phyloP scores from a whole-genome alignment of 1,284 basidiomycete species.

The Cystobasidium sp. region DNA sequence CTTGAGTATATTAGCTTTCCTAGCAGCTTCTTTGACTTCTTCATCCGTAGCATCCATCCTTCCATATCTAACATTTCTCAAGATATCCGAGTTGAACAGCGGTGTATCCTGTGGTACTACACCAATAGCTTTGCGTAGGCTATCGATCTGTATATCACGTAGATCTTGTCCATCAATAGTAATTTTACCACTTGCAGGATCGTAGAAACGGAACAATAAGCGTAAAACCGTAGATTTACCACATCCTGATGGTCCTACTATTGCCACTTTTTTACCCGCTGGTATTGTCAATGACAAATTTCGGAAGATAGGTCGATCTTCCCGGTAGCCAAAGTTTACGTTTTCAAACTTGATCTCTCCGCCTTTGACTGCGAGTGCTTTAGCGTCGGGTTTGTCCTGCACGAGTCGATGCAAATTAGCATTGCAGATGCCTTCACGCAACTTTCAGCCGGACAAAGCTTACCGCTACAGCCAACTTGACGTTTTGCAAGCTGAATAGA shows the following conservation, averaged over 20 bases:
- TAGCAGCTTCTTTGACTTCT: conserved; percentile 80
- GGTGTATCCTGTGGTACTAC: conserved; percentile 98
- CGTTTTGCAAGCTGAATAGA: conserved; percentile 85
- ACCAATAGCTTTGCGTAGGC: conserved; percentile 76
- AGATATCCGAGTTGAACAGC: conserved; percentile 90
- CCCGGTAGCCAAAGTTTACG: conserved; percentile 88
- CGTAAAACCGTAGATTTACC: conserved; percentile 98
- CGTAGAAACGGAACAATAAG: conserved; percentile 92
- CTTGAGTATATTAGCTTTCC: conserved; percentile 83
- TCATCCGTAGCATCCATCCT: conserved; percentile 84
- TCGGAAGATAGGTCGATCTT: conserved; percentile 85
- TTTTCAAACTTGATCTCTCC: conserved; percentile 93
- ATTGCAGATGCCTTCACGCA: not conserved
- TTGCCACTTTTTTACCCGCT: conserved; percentile 91
- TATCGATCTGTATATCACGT: conserved; percentile 71
- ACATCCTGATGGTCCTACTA: conserved; percentile 94
- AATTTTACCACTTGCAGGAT: conserved; percentile 78
- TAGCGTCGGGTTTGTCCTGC: conserved; percentile 71
- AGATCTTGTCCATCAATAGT: conserved; percentile 86
- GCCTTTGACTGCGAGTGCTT: conserved; percentile 71
- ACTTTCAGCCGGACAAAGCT: conserved; percentile 37
- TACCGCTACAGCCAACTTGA: conserved; percentile 75
- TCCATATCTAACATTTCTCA: conserved; percentile 95
- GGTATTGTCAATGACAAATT: conserved; percentile 89
- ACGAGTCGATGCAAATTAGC: not conserved